Percentiles rank a stretch among this genome's conserved stretches.
These are phyloP conservation scores for Adenanthera pavonina DNA, from an alignment of 306 rosid genomes.

Conservation along the genomic window DNA sequence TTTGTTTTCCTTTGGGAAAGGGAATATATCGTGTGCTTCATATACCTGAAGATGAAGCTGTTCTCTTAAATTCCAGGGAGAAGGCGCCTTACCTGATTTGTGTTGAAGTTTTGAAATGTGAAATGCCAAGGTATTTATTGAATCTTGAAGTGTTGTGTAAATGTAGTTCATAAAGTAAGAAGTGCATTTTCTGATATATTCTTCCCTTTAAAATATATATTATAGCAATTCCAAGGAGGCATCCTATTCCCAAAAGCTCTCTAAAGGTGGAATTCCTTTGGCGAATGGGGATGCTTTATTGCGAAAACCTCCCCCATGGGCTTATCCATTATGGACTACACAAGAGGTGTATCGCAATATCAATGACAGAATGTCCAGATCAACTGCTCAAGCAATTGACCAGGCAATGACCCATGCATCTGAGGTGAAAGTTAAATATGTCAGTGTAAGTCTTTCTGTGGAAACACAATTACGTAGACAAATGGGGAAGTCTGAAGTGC, in stretches of 20 bases:
- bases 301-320: conserved; percentile 96
- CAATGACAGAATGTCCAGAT: conserved; percentile 88
- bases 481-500: conserved; percentile 49
- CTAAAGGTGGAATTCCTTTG: conserved; percentile 92
- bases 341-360: conserved; percentile 92
- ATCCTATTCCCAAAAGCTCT: conserved; percentile 74
- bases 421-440: conserved; percentile 67
- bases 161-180: conserved; percentile 33
- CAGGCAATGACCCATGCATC: conserved; percentile 86
- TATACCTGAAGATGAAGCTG: conserved; percentile 94
- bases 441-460: conserved; percentile 62
- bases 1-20: conserved; percentile 92
- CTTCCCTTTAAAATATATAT: conserved; percentile 38
- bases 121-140: conserved; percentile 71
- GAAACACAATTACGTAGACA: conserved; percentile 53
- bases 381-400: conserved; percentile 94
- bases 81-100: conserved; percentile 93
- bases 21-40: conserved; percentile 86
- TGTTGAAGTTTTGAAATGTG: conserved; percentile 88
- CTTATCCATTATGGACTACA: conserved; percentile 92
- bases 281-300: conserved; percentile 92
- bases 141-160: conserved; percentile 20
- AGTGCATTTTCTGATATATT: conserved; percentile 35
- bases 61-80: conserved; percentile 96
- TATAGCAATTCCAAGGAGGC: conserved; percentile 74